Conservation (phyloP, 169 alveolate species). For the Plasmodium berghei region DNA sequence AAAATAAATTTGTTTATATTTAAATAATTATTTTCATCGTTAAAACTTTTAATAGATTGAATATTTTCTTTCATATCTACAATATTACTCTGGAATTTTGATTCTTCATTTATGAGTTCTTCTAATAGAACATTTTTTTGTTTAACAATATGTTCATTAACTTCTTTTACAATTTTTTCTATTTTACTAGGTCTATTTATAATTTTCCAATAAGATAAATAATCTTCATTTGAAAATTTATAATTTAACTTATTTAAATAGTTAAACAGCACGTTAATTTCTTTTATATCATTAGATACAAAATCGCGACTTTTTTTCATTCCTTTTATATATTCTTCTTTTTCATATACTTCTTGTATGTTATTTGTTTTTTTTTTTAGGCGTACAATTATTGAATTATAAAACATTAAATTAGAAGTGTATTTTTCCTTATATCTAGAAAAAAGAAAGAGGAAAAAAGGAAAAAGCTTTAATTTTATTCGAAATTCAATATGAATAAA, state of each 20-base stretch:
- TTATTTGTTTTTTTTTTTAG: slow-evolving; percentile 60
- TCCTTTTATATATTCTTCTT: slow-evolving; percentile 69
- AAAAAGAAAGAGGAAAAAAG: not conserved
- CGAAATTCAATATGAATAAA: slow-evolving; percentile 3
- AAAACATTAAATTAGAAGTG: slow-evolving; percentile 70
- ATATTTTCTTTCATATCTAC: slow-evolving; percentile 74
- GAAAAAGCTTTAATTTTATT: not conserved
- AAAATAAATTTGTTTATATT: slow-evolving; percentile 63
- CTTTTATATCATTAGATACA: slow-evolving; percentile 69
- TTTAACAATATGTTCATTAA: slow-evolving; percentile 48
- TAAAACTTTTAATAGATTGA: slow-evolving; percentile 70
- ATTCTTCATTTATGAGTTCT: slow-evolving; percentile 74
- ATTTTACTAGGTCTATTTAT: slow-evolving; percentile 72
- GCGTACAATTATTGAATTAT: slow-evolving; percentile 64
- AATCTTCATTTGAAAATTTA: slow-evolving; percentile 74
- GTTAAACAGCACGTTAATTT: slow-evolving; percentile 57
- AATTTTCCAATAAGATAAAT: slow-evolving; percentile 72
- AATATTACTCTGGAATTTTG: slow-evolving; percentile 70
- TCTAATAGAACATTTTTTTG: slow-evolving; percentile 69
- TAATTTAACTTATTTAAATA: slow-evolving; percentile 65
- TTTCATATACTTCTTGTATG: slow-evolving; percentile 73
- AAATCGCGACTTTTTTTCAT: slow-evolving; percentile 72
- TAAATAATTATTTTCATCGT: slow-evolving; percentile 56
- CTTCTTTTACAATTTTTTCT: slow-evolving; percentile 73
- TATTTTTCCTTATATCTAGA: slow-evolving; percentile 68